Base-by-base conservation (phyloP, 176 grass and related monocot genomes). In the Oryza glaberrima region DNA sequence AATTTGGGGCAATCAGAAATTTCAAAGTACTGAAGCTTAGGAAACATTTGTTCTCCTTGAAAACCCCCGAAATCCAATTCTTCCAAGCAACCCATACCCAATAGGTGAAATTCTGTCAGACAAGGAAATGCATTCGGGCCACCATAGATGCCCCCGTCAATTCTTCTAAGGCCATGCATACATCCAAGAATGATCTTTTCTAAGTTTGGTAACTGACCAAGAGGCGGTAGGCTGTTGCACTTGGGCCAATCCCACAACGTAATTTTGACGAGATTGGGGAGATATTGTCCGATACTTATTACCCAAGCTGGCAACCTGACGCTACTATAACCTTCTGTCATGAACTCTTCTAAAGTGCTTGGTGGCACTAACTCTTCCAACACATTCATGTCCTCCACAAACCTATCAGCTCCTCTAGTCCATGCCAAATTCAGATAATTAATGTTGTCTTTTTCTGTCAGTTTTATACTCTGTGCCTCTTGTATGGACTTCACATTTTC, bases 1-100 rank as follows among this genome's bases (percentile, higher is more conserved):
- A 85, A 12, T 7, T 36, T 85, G 4, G 25, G 75, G 40, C 83
- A 85, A 10, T 0, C 3, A 70, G 0, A 0, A 73, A 80, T 80
- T 9, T 0, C 0, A 28, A 86, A 2, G 0, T 0, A 7, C 6
- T 32, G 1, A 7, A 75, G 71, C 19, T 75, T 64, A 40, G 81
- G 81, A 52, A 82, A 83, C 54, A 83, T 73, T 52, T 73, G 13
- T 17, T 82, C 41, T 43, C 3, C 7, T 43, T 43, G 5, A 3
- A 43, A 3, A 7, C 7, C 41, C 41, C 41, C 41, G 41, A 43
- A 43, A 43, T 43, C 41, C 41, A 43, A 7, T 7, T 43, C 41
- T 43, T 43, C 41, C 41, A 43, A 43, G 41, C 41, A 4, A 7
- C 7, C 5, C 41, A 43, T 4, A 43, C 5, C 41, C 41, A 43